Evolutionary conservation across 306 rosid genomes (phyloP), one percentile per base, ranked within the genome.

Genomic region (Cyamopsis tetragonoloba): DNA sequence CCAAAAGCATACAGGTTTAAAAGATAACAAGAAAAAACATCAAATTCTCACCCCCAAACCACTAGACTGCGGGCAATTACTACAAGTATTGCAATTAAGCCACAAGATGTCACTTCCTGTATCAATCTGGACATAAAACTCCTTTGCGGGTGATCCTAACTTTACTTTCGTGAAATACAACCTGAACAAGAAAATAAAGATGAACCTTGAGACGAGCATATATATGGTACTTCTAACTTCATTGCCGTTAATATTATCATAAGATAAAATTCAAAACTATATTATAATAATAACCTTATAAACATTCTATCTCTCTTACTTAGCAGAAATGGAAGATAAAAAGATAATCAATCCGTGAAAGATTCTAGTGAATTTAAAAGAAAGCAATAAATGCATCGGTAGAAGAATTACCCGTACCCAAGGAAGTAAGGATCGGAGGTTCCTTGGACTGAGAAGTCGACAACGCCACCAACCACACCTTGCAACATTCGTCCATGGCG

Each of bases 41-140:
- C 10, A 68, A 73, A 69, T 66, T 42, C 72, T 77, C 56, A 93
- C 99, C 73, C 89, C 95, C 3, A 93, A 80, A 17, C 81, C 92
- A 80, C 99, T 93, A 58, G 96, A 78, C 38, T 80, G 87, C 14
- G 97, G 99, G 73, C 97, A 93, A 74, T 91, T 82, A 32, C 76
- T 81, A 83, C 99, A 93, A 51, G 96, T 77, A 59, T 72, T 83
- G 84, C 99, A 90, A 62, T 75, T 90, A 28, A 93, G 82, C 99
- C 97, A 93, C 83, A 93, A 83, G 57, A 90, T 88, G 62, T 90
- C 97, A 54, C 97, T 93, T 68, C 97, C 97, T 12, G 97, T 89
- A 76, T 93, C 99, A 49, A 90, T 86, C 82, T 93, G 99, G 43
- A 90, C 96, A 30, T 84, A 78, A 75, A 86, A 93, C 76, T 93